Percentiles rank a stretch among this genome's conserved stretches.
phyloP scores from a whole-genome alignment of 2,329 filamentous ascomycete genomes.

The Aspergillus sp. region DNA sequence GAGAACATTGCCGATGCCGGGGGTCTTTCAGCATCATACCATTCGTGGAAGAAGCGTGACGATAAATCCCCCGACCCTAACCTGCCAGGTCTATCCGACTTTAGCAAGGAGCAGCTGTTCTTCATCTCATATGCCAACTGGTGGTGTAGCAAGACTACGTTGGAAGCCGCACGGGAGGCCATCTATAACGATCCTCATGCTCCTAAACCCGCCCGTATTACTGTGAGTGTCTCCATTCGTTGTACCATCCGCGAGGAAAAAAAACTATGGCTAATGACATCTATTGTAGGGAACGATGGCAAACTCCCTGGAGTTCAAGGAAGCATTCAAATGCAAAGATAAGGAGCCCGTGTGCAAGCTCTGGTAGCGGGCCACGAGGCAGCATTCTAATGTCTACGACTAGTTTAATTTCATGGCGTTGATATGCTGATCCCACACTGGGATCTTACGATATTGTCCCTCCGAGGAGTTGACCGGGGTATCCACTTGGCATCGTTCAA shows the following conservation, averaged over 20 bases:
- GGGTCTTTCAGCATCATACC: conserved; percentile 62
- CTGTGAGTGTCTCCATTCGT: conserved; percentile 28
- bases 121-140: conserved; percentile 64
- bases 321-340: conserved; percentile 64
- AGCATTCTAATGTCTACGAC: background rate
- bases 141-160: conserved; percentile 66
- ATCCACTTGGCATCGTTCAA: background rate
- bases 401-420: background rate
- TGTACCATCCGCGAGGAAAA: too few relatives aligned
- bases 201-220: conserved; percentile 61
- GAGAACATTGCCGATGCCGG: conserved; percentile 74
- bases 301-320: conserved; percentile 66
- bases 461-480: background rate
- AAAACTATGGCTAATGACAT: conserved; percentile 5
- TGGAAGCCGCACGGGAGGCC: conserved; percentile 56
- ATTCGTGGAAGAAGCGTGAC: conserved; percentile 64
- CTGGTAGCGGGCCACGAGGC: conserved; percentile 52
- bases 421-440: too few relatives aligned
- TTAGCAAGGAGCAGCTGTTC: conserved; percentile 68
- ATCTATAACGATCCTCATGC: conserved; percentile 67
- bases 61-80: conserved; percentile 51
- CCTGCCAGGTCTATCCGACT: conserved; percentile 61
- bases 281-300: conserved; percentile 56
- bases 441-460: background rate
- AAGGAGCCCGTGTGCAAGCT: conserved; percentile 69